Base-by-base conservation (phyloP, 768 basidiomycete species). In the Panaeolus cyanescens region DNA sequence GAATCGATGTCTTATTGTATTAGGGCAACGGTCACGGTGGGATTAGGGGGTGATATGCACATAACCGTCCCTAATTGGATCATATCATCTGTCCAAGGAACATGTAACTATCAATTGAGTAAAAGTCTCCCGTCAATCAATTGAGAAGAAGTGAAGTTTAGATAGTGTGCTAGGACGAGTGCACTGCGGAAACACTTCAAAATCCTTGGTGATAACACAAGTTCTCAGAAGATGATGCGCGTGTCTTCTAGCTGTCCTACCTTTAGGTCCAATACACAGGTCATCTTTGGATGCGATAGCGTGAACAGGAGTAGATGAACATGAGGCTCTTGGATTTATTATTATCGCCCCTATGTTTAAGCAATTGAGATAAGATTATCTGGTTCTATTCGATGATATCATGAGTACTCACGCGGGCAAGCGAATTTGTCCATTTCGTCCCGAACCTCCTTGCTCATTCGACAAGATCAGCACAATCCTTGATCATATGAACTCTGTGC, bases 321-420 rank as follows among this genome's bases (percentile, higher is more conserved):
- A 50, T 6, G 45, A 50, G 45, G 45, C 45, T 50, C 45, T 50
- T 25, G 45, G 10, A 15, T 50, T 28, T 50, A 50, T 50, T 28
- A 50, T 50, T 50, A 30, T 50, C 45, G 10, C 45, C 45, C 45
- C 45, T 50, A 50, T 50, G 45, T 50, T 50, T 50, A 50, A 15
- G 25, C 45, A 50, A 50, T 50, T 50, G 45, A 28, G 45, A 50
- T 50, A 50, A 30, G 45, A 50, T 50, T 50, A 50, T 50, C 45
- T 50, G 3, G 15, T 50, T 50, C 25, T 10, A 28, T 30, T 50
- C 45, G 45, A 50, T 50, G 45, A 50, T 50, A 50, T 50, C 45
- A 50, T 50, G 2, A 9, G 40, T 17, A 25, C 42, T 45, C 42
- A 45, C 42, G 42, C 42, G 42, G 42, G 5, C 28, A 28, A 50